Conservation (phyloP, 129 eudicot genomes). For the Centrapalus pauciflorus region DNA sequence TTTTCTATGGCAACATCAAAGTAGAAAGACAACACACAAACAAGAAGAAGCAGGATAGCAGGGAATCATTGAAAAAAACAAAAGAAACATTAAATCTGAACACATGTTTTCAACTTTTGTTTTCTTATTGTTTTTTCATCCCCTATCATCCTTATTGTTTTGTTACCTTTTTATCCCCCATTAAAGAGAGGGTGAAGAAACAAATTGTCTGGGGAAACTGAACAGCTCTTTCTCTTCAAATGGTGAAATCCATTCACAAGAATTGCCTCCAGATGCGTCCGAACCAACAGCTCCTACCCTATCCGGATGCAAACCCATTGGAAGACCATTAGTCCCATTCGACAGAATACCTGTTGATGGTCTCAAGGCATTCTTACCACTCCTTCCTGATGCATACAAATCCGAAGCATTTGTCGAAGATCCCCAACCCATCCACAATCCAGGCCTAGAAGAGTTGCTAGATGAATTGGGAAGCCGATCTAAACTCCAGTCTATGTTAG, state of each 20-base stretch:
- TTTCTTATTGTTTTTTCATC: too few species aligned
- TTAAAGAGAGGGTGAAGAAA: slow-evolving; percentile 77
- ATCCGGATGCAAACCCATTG: slow-evolving; percentile 35
- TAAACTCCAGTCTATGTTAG: slow-evolving; percentile 85
- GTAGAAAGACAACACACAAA: too few species aligned
- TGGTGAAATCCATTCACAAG: slow-evolving; percentile 89
- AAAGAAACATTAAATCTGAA: slow-evolving; percentile 56
- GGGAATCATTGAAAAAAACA: slow-evolving; percentile 23
- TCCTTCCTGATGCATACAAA: too few species aligned
- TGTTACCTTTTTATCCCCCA: slow-evolving; percentile 22
- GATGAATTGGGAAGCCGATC: slow-evolving; percentile 50
- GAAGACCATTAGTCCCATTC: slow-evolving; percentile 29
- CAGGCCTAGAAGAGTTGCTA: slow-evolving; percentile 33
- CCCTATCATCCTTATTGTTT: slow-evolving; percentile 5
- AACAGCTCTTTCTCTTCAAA: slow-evolving; percentile 89
- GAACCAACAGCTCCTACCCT: slow-evolving; percentile 33
- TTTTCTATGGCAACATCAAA: neutral
- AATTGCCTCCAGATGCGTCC: slow-evolving; percentile 45
- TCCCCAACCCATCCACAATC: slow-evolving; percentile 44
- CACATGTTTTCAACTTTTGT: slow-evolving; percentile 35
- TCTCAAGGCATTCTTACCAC: slow-evolving; percentile 43
- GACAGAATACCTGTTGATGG: slow-evolving; percentile 35
- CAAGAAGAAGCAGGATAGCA: slow-evolving; percentile 27
- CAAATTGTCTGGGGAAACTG: slow-evolving; percentile 83
- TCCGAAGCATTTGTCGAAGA: too few species aligned